These are phyloP conservation scores for Arthrobotrys iridis DNA, from an alignment of 2,329 filamentous ascomycete species.

Conservation along the genomic window DNA sequence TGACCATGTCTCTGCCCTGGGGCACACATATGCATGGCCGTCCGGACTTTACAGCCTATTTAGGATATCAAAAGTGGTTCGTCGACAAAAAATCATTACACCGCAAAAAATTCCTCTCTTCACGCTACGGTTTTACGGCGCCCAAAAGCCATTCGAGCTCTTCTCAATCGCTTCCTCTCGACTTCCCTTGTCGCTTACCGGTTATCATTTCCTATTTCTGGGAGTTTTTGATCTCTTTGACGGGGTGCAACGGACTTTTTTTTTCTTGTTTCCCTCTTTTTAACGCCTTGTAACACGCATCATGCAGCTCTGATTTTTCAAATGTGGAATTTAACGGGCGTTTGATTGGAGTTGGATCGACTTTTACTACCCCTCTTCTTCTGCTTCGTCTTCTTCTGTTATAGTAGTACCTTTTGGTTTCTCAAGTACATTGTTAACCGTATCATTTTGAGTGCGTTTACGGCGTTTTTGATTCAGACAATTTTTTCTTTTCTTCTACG, in stretches of 20 bases:
- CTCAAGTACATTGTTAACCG: conserved; percentile 16
- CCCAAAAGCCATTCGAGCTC: conserved; percentile 42
- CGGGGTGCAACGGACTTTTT: conserved; percentile 42
- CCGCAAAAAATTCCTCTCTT: conserved; percentile 13
- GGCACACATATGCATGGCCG: conserved; percentile 13
- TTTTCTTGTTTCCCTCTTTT: conserved; percentile 18
- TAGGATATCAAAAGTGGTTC: conserved; percentile 25
- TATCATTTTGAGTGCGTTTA: conserved; percentile 53
- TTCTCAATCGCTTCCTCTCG: conserved; percentile 17
- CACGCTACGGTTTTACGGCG: conserved; percentile 29
- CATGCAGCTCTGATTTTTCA: conserved; percentile 24
- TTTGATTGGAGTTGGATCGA: conserved; percentile 44
- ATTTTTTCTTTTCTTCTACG: background rate
- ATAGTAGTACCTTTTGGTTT: conserved; percentile 2
- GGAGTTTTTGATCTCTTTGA: conserved; percentile 34
- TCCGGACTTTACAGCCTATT: conserved; percentile 32
- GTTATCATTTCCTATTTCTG: conserved; percentile 33
- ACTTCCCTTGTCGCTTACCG: conserved; percentile 19
- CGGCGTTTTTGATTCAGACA: conserved; percentile 39
- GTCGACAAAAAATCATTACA: conserved; percentile 13
- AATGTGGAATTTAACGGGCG: conserved; percentile 21
- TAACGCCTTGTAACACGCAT: conserved; percentile 49
- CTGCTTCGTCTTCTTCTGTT: conserved; percentile 26
- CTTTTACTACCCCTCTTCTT: conserved; percentile 18
- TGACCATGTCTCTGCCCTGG: conserved; percentile 4